phyloP scores from a whole-genome alignment of 306 rosid species.

The Herpetospermum pedunculosum region DNA sequence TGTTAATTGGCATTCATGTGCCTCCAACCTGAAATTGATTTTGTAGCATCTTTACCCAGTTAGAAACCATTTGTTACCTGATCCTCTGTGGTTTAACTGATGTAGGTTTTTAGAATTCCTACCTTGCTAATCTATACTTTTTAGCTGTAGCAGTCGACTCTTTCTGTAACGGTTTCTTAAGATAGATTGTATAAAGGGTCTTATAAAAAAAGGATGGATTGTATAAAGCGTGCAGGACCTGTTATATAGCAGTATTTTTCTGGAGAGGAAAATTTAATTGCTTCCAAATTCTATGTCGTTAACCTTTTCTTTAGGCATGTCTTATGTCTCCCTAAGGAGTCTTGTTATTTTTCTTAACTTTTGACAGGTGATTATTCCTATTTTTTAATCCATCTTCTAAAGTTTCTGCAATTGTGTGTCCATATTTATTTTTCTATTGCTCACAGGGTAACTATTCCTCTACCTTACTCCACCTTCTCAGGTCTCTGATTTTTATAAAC shows the following conservation, averaged over 20 bases:
- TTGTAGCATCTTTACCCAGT: background rate
- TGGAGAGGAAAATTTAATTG: background rate
- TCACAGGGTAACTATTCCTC: background rate
- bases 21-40: background rate
- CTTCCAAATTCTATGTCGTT: background rate
- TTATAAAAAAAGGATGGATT: background rate
- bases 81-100: background rate
- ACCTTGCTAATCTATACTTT: background rate
- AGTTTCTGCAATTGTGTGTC: slow-evolving; percentile 49
- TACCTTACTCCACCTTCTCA: slow-evolving; percentile 15
- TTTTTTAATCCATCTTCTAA: slow-evolving; percentile 10
- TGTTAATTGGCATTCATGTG: background rate
- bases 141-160: background rate
- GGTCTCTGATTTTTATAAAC: slow-evolving; percentile 84
- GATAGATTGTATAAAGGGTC: background rate
- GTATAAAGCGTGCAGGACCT: background rate
- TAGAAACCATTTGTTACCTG: background rate
- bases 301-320: background rate
- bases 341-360: background rate
- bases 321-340: background rate
- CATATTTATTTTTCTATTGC: background rate
- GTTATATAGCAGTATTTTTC: background rate
- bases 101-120: background rate
- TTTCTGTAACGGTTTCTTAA: background rate
- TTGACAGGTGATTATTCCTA: background rate